Evolutionary conservation across 208 protist species (phyloP).

Genomic region (Wallacemonas sp.): DNA sequence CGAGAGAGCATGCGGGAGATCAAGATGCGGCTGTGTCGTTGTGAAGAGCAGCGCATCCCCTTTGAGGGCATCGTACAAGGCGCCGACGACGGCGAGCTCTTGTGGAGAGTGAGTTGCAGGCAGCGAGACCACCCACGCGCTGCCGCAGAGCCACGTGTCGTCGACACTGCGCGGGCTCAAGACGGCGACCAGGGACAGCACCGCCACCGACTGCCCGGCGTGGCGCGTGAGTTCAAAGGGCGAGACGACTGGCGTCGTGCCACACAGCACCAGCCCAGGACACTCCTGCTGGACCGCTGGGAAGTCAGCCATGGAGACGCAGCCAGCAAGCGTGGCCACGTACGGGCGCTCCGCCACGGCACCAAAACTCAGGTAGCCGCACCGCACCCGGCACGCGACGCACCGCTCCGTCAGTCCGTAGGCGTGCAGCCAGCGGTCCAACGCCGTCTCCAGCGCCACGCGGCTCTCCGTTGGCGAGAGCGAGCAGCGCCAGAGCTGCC

Average conservation of each 20-base stretch:
- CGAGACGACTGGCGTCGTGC: slow-evolving; percentile 7
- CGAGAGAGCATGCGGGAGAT: slow-evolving; percentile 39
- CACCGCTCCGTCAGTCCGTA: neutral
- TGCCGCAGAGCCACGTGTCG: slow-evolving; percentile 52
- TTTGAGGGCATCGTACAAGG: slow-evolving; percentile 16
- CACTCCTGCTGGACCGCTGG: slow-evolving; percentile 7
- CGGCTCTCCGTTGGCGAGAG: slow-evolving; percentile 35
- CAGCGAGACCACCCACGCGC: slow-evolving; percentile 47
- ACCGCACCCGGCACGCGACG: slow-evolving; percentile 14
- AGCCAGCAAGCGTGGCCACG: slow-evolving; percentile 28
- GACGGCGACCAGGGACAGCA: slow-evolving; percentile 25
- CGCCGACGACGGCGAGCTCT: slow-evolving; percentile 7
- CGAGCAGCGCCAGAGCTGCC: slow-evolving; percentile 39
- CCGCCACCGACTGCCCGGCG: slow-evolving; percentile 15
- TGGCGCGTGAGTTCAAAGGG: slow-evolving; percentile 22
- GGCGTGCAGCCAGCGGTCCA: slow-evolving; percentile 22
- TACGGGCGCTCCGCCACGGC: slow-evolving; percentile 30
- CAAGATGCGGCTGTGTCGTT: slow-evolving; percentile 31
- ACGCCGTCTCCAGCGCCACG: slow-evolving; percentile 37
- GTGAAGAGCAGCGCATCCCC: slow-evolving; percentile 40
- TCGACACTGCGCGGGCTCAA: slow-evolving; percentile 35
- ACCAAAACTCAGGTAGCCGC: slow-evolving; percentile 6
- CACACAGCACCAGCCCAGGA: slow-evolving; percentile 14
- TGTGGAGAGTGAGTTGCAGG: neutral
- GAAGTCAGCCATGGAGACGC: slow-evolving; percentile 31